These are phyloP conservation scores for Celoporthe dispersa DNA, from an alignment of 2,329 filamentous ascomycete genomes.

Conservation along the genomic window DNA sequence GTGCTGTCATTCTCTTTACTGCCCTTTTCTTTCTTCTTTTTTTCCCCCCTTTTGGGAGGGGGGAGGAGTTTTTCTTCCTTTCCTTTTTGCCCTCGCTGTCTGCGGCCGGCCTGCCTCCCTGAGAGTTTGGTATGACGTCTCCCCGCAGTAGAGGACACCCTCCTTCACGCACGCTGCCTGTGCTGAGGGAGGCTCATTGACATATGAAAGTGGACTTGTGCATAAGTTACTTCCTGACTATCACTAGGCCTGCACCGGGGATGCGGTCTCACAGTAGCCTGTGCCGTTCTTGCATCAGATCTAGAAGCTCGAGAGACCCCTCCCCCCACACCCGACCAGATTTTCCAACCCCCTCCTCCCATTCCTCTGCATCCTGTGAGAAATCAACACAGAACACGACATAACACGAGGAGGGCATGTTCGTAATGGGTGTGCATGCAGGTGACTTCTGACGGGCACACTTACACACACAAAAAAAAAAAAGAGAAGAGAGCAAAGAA, in stretches of 20 bases:
- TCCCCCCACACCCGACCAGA: neutral
- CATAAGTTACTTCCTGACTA: neutral
- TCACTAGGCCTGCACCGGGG: neutral
- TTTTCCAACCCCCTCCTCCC: neutral
- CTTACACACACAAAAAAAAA: too few species aligned
- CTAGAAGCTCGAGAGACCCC: neutral
- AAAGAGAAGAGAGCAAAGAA: neutral
- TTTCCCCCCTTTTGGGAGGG: neutral
- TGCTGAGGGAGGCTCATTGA: conserved; percentile 7
- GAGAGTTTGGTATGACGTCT: conserved; percentile 27
- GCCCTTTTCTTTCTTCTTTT: too few species aligned
- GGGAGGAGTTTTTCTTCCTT: conserved; percentile 3
- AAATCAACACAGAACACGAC: neutral
- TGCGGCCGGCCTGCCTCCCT: neutral
- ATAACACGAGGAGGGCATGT: neutral
- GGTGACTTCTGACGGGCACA: neutral
- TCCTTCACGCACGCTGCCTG: neutral
- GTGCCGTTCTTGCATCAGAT: conserved; percentile 1
- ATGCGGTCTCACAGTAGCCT: conserved; percentile 4
- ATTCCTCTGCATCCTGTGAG: neutral
- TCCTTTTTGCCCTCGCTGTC: neutral
- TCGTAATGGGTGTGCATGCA: neutral
- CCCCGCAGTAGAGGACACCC: conserved; percentile 23
- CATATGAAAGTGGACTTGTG: conserved; percentile 11
- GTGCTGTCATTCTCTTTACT: neutral